phyloP scores from a whole-genome alignment of 2,329 filamentous ascomycete species.

The Trichoderma harzianum region DNA sequence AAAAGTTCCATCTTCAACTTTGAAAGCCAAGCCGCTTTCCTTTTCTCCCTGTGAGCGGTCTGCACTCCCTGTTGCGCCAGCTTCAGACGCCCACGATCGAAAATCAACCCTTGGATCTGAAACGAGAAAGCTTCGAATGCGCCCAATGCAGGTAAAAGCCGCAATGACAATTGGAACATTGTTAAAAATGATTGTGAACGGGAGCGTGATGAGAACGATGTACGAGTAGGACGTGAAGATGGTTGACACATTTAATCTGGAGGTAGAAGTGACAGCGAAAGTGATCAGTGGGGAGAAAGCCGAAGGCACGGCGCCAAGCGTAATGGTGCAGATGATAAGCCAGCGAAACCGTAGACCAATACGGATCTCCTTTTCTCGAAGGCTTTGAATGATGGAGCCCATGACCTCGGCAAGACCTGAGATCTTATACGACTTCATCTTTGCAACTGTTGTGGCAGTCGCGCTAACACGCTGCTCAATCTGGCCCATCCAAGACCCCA shows the following conservation, averaged over 20 bases:
- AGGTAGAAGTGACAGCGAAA: too few species aligned
- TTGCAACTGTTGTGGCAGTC: constrained; percentile 17
- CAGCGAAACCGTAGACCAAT: constrained; percentile 1
- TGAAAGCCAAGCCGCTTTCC: constrained; percentile 8
- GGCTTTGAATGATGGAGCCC: background rate
- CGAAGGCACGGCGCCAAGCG: background rate
- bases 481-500: constrained; percentile 30
- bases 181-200: constrained; percentile 7
- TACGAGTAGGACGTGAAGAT: background rate
- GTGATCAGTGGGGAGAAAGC: background rate
- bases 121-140: too few species aligned
- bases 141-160: background rate
- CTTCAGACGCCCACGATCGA: too few species aligned
- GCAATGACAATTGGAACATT: background rate
- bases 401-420: constrained; percentile 14
- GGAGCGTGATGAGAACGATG: background rate
- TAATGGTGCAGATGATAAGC: background rate
- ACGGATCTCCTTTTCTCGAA: constrained; percentile 13
- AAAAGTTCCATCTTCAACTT: constrained; percentile 18
- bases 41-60: constrained; percentile 8
- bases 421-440: constrained; percentile 8
- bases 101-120: too few species aligned
- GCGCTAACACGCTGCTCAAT: constrained; percentile 29
- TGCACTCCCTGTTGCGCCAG: too few species aligned
- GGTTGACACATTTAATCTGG: background rate